Evolutionary conservation across 305 asterid species (phyloP).

Genomic region (Solanum hybrid): DNA sequence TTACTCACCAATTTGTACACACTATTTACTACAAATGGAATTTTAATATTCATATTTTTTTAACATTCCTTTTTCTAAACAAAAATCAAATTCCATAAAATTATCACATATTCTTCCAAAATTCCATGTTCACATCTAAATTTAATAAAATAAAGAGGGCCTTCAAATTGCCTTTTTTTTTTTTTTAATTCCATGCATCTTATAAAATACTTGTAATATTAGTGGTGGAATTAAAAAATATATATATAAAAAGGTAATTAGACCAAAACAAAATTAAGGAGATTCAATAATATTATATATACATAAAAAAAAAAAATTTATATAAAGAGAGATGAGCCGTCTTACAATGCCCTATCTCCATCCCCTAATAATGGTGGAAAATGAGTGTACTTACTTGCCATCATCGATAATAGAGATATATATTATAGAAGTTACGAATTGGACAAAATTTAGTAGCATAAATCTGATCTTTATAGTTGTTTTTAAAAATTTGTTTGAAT

Average conservation of each 20-base stretch:
- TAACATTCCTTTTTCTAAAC: not conserved
- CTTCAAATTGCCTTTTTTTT: not conserved
- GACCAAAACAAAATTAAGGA: not conserved
- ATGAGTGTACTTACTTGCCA: not conserved
- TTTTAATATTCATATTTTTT: not conserved
- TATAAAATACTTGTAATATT: not conserved
- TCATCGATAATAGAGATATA: not conserved
- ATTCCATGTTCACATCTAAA: not conserved
- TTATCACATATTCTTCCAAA: not conserved
- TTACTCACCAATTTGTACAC: not conserved
- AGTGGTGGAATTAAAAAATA: not conserved
- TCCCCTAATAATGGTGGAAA: not conserved
- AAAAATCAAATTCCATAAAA: not conserved
- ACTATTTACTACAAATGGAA: not conserved
- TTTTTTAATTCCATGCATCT: not conserved
- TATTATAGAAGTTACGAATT: not conserved
- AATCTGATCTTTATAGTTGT: not conserved
- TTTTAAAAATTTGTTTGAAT: not conserved
- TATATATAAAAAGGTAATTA: not conserved
- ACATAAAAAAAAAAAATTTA: accelerated
- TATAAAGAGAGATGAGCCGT: too few relatives aligned
- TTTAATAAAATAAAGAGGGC: not conserved
- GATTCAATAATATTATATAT: not conserved
- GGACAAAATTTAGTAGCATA: not conserved
- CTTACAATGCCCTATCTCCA: not conserved